Evolutionary conservation across 768 basidiomycete species (phyloP).

Genomic region (Antrodiella citrinella): DNA sequence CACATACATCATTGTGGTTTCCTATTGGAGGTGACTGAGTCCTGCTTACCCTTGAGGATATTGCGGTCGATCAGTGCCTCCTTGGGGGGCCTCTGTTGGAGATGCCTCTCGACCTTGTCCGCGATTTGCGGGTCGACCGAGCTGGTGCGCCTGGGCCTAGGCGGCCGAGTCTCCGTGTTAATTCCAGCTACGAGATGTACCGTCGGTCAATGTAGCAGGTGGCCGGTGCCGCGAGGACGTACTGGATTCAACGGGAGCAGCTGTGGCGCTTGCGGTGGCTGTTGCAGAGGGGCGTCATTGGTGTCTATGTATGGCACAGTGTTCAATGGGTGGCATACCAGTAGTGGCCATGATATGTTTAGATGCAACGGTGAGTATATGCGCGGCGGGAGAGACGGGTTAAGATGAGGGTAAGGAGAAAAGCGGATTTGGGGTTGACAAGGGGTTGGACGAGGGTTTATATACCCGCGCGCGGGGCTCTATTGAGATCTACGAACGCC

Average conservation of each 20-base stretch:
- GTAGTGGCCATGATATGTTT: not conserved
- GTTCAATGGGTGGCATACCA: not conserved
- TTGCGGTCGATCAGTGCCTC: conserved; percentile 57
- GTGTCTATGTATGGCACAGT: not conserved
- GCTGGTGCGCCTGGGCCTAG: conserved; percentile 18
- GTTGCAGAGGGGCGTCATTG: not conserved
- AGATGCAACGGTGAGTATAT: not conserved
- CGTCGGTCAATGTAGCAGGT: too few species aligned
- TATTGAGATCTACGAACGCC: too few species aligned
- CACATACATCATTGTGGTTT: not conserved
- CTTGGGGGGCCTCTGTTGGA: conserved; percentile 49
- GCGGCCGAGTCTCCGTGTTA: too few species aligned
- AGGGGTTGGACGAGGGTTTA: not conserved
- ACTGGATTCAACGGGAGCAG: too few species aligned
- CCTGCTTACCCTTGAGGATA: conserved; percentile 51
- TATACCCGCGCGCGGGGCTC: not conserved
- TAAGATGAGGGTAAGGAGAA: not conserved
- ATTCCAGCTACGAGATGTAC: too few species aligned
- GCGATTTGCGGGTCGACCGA: conserved; percentile 28
- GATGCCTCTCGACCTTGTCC: conserved; percentile 43
- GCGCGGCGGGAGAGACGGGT: not conserved
- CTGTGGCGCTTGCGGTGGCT: not conserved
- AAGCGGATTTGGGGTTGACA: not conserved
- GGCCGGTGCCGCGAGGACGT: too few species aligned
- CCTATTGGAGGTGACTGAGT: conserved; percentile 10